Evolutionary conservation across 345 rosid genomes (phyloP).

Genomic region (Mercurialis annua): DNA sequence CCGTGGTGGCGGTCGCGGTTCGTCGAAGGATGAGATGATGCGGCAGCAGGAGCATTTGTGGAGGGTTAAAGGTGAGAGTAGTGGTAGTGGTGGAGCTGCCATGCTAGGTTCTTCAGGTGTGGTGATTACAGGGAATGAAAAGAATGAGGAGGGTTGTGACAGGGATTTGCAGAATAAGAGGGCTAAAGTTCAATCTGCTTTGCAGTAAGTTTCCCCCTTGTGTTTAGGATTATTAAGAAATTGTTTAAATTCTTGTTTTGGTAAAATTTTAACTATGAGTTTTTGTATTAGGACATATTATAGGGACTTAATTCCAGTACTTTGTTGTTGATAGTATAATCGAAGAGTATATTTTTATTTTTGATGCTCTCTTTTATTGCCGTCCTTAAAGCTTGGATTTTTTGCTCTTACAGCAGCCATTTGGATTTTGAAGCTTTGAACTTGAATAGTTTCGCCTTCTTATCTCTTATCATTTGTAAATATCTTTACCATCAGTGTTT

Average conservation of each 20-base stretch:
- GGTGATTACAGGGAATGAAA: conserved; percentile 20
- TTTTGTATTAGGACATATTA: not conserved
- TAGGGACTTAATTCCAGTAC: not conserved
- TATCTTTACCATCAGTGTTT: not conserved
- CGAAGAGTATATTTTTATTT: not conserved
- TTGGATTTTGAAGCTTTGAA: no score
- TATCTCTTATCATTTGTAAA: no score
- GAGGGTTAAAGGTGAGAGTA: conserved; percentile 54
- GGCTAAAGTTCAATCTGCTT: conserved; percentile 60
- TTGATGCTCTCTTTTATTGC: no score
- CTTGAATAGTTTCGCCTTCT: no score
- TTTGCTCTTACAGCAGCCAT: no score
- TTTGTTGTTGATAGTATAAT: not conserved
- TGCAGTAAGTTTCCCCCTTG: conserved; percentile 40
- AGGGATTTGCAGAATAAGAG: conserved; percentile 54
- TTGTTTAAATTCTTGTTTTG: not conserved
- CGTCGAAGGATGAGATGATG: conserved; percentile 11
- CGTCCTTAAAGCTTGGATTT: no score
- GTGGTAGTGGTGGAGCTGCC: conserved; percentile 30
- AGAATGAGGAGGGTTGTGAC: conserved; percentile 37
- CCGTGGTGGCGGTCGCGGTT: conserved; percentile 22
- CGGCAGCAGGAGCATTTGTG: not conserved
- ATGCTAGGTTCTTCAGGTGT: conserved; percentile 14
- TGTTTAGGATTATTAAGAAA: not conserved
- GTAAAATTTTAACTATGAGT: not conserved